These are phyloP conservation scores for Raphanus raphanistrum DNA, from an alignment of 345 rosid species.

Conservation along the genomic window DNA sequence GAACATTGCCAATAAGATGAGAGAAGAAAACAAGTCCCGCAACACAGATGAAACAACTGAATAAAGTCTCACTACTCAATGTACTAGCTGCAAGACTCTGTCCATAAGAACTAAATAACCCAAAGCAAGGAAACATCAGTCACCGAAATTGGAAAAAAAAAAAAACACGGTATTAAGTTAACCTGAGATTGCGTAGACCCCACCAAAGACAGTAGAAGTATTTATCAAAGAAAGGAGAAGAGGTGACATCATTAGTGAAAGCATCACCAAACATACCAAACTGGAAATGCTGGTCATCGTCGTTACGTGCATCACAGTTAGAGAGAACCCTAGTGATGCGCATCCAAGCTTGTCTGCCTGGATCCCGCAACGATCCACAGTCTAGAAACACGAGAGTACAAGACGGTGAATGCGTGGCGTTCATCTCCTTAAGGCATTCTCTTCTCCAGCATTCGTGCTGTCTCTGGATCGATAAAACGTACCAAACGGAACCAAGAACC, in stretches of 20 bases:
- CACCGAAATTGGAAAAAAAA: not conserved
- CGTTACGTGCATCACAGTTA: slow-evolving; percentile 56
- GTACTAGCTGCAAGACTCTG: slow-evolving; percentile 68
- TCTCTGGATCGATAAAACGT: slow-evolving; percentile 68
- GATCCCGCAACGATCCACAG: slow-evolving; percentile 47
- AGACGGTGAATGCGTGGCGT: slow-evolving; percentile 46
- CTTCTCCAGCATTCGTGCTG: slow-evolving; percentile 66
- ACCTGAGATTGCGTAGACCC: slow-evolving; percentile 84
- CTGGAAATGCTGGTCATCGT: slow-evolving; percentile 45
- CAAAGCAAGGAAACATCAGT: slow-evolving; percentile 6
- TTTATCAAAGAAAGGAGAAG: slow-evolving; percentile 54
- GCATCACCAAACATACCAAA: slow-evolving; percentile 82
- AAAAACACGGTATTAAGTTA: not conserved
- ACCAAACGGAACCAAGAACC: slow-evolving; percentile 85
- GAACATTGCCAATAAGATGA: slow-evolving; percentile 86
- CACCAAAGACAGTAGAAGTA: slow-evolving; percentile 92
- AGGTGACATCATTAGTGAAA: slow-evolving; percentile 61
- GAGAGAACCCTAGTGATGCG: slow-evolving; percentile 44
- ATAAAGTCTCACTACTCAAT: slow-evolving; percentile 52
- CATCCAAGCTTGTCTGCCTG: slow-evolving; percentile 64
- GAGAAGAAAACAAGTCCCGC: slow-evolving; percentile 75
- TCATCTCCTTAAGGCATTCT: slow-evolving; percentile 57
- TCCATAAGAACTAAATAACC: slow-evolving; percentile 73
- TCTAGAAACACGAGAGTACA: slow-evolving; percentile 61
- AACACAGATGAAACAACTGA: slow-evolving; percentile 67